Evolutionary conservation across 148 eudicot species (phyloP).

Genomic region (Oxyria digyna): DNA sequence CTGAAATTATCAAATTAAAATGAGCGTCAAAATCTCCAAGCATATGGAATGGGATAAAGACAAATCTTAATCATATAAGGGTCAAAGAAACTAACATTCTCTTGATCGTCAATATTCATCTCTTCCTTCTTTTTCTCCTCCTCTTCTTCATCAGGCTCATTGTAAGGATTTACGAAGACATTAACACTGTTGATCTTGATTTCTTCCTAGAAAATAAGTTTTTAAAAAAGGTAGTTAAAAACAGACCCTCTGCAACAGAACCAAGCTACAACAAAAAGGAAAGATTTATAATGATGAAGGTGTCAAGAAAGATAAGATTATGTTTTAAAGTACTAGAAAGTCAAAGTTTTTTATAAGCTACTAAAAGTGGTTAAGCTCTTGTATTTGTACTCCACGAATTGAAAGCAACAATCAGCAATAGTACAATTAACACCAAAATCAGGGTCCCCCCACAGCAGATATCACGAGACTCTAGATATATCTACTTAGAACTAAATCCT

Average conservation of each 20-base stretch:
- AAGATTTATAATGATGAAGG: background rate
- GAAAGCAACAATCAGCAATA: background rate
- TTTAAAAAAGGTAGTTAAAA: too few species aligned
- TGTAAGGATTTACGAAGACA: constrained; percentile 74
- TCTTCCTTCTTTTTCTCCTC: constrained; percentile 53
- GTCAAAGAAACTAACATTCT: constrained; percentile 41
- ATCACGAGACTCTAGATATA: too few species aligned
- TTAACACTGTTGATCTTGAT: constrained; percentile 69
- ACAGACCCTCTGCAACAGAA: background rate
- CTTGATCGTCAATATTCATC: constrained; percentile 48
- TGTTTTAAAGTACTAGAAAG: background rate
- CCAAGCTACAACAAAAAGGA: background rate
- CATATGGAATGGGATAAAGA: background rate
- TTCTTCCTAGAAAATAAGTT: constrained; percentile 57
- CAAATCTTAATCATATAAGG: background rate
- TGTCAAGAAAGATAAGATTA: background rate
- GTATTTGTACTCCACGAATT: background rate
- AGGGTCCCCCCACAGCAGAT: background rate
- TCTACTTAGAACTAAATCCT: too few species aligned
- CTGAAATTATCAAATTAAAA: constrained; percentile 25
- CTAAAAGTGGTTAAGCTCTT: background rate
- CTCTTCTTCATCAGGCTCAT: constrained; percentile 77
- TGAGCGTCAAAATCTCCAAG: background rate
- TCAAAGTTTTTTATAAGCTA: background rate
- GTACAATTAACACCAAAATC: background rate